Evolutionary conservation across 2,329 filamentous ascomycete genomes (phyloP).

Genomic region (Penicillium palitans): DNA sequence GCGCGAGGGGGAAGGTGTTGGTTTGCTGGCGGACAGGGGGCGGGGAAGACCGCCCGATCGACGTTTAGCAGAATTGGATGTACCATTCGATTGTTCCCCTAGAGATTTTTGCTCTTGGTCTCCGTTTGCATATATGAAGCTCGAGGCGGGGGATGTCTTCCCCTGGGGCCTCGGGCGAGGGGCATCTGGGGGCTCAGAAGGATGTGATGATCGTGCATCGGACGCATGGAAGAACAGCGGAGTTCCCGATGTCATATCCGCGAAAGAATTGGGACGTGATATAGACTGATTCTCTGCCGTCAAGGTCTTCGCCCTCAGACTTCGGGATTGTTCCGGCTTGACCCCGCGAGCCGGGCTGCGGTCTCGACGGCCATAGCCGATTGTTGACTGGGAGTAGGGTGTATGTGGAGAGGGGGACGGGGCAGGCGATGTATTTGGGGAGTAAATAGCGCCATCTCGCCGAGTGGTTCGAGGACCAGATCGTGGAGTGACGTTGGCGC

Average conservation of each 20-base stretch:
- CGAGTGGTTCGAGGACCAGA: conserved; percentile 72
- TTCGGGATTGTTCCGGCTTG: conserved; percentile 33
- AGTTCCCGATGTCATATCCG: conserved; percentile 35
- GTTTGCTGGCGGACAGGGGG: conserved; percentile 23
- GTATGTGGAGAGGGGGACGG: conserved; percentile 31
- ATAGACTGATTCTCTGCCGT: conserved; percentile 37
- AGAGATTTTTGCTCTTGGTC: conserved; percentile 32
- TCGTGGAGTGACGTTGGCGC: conserved; percentile 73
- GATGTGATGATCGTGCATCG: conserved; percentile 61
- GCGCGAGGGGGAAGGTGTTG: conserved; percentile 30
- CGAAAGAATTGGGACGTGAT: conserved; percentile 38
- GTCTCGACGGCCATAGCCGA: conserved; percentile 33
- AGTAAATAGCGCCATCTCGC: conserved; percentile 66
- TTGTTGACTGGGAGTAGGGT: conserved; percentile 30
- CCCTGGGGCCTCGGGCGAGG: conserved; percentile 27
- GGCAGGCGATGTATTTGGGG: conserved; percentile 56
- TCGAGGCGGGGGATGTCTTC: conserved; percentile 30
- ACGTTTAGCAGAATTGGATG: conserved; percentile 23
- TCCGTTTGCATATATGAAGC: conserved; percentile 43
- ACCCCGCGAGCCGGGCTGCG: conserved; percentile 38
- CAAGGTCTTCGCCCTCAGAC: conserved; percentile 40
- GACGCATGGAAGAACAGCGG: conserved; percentile 92
- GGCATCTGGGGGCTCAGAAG: conserved; percentile 34
- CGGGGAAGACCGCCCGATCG: conserved; percentile 36
- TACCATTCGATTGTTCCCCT: conserved; percentile 22